phyloP scores from a whole-genome alignment of 2,329 filamentous ascomycete species.

The Trematosphaeria pertusa region DNA sequence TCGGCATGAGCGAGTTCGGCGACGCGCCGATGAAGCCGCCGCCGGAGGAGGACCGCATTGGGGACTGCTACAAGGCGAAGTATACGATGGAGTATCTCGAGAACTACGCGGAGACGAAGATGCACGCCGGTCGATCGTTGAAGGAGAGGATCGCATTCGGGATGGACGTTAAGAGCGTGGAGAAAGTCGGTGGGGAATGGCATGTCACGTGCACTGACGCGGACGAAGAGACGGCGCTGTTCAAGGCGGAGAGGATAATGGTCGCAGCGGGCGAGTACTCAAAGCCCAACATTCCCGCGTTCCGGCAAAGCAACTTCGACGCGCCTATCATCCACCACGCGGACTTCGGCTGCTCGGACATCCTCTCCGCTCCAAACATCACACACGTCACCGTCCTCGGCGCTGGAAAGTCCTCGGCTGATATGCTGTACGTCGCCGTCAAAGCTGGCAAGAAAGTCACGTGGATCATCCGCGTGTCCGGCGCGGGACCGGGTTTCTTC shows the following conservation, averaged over 20 bases:
- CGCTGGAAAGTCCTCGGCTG: constrained; percentile 46
- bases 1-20: constrained; percentile 25
- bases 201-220: constrained; percentile 9
- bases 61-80: constrained; percentile 19
- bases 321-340: constrained; percentile 32
- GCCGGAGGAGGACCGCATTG: constrained; percentile 18
- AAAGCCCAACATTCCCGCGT: neutral
- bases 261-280: neutral
- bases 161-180: constrained; percentile 7
- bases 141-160: constrained; percentile 17
- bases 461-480: constrained; percentile 14
- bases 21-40: constrained; percentile 22
- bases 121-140: constrained; percentile 4
- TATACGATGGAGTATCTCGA: constrained; percentile 25
- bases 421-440: constrained; percentile 44
- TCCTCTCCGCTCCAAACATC: constrained; percentile 22
- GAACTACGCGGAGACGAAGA: constrained; percentile 15
- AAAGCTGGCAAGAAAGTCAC: constrained; percentile 39
- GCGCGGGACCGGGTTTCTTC: constrained; percentile 39
- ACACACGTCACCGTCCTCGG: constrained; percentile 37
- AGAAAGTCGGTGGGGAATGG: constrained; percentile 18
- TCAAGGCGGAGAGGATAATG: neutral
- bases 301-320: neutral
- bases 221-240: neutral
- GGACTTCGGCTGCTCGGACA: constrained; percentile 37